Base-by-base conservation (phyloP, 2,329 filamentous ascomycete genomes). In the Claviceps arundinis region DNA sequence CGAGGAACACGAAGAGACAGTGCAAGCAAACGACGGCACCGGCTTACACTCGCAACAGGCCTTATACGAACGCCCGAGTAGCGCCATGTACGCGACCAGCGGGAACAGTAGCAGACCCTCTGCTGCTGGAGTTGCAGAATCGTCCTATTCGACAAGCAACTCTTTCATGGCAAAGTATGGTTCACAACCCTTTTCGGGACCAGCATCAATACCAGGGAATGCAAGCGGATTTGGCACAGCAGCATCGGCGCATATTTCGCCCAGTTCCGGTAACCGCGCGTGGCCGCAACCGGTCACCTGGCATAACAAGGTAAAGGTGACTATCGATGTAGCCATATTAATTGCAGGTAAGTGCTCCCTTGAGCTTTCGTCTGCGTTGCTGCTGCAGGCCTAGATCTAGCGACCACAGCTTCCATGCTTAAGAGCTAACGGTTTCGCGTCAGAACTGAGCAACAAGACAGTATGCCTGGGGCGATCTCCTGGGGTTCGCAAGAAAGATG, bases 391-490 rank as follows among this genome's bases (percentile, higher is more conserved):
- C 30, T 34, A 34, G 9, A 34, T 9, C 30, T 11, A 34, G 30
- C 30, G 30, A 2, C 9, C 30, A 34, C 30, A 1, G 30, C 30
- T 34, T 34, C 30, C 30, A 34, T 34, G 30, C 30, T 2, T 7
- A 16, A 51, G 26, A 41, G 5, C 47, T 49, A 40, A 54, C 50
- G 17, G n/a, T 24, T 9, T 6, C 13, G 42, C 37, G 17, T 46
- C 44, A 72, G 69, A 72, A 60, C 56, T 73, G 46, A 61, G 63
- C 0, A 52, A 54, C 2, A 61, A 54, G 14, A 64, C 68, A 16
- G 63, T 72, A 6, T 73, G 70, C 42, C 56, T 73, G 7, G 70
- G 70, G 8, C 61, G 67, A 5, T 63, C 62, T 2, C 70, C 70
- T 0, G 70, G 68, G 0, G 54, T 72, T 9, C 64, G 70, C 6